Evolutionary conservation across 1,139 yeast species (phyloP).

Genomic region (Debaryomyces sp.): DNA sequence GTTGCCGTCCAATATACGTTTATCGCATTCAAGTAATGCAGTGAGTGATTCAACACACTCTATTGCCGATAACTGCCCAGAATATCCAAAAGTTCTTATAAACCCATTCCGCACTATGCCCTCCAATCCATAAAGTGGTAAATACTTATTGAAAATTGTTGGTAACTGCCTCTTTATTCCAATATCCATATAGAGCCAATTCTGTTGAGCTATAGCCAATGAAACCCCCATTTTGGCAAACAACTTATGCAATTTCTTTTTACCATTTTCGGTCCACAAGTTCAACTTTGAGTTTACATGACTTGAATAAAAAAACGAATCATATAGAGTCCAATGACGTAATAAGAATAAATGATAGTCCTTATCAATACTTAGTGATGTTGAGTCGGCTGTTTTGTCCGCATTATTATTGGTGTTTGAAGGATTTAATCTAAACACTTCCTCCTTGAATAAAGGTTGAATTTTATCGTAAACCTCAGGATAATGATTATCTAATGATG

Average conservation of each 20-base stretch:
- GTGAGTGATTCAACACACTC: constrained; percentile 90
- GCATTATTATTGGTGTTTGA: constrained; percentile 16
- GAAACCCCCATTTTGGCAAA: constrained; percentile 98
- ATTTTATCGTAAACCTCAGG: constrained; percentile 77
- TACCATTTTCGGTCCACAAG: constrained; percentile 92
- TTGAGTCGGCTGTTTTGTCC: constrained; percentile 63
- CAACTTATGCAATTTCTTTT: constrained; percentile 81
- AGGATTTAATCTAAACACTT: constrained; percentile 70
- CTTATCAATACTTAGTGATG: constrained; percentile 66
- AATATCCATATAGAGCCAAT: constrained; percentile 90
- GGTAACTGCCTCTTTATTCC: constrained; percentile 75
- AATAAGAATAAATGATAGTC: constrained; percentile 86
- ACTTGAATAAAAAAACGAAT: constrained; percentile 85
- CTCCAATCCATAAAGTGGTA: constrained; percentile 79
- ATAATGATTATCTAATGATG: constrained; percentile 73
- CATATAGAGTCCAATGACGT: constrained; percentile 93
- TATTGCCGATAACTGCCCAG: constrained; percentile 87
- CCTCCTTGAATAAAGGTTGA: constrained; percentile 78
- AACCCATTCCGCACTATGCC: constrained; percentile 87
- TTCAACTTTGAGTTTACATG: constrained; percentile 86
- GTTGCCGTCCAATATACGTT: constrained; percentile 25
- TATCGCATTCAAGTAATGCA: constrained; percentile 77
- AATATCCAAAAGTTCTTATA: constrained; percentile 80
- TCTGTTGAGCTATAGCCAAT: constrained; percentile 82
- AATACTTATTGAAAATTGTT: constrained; percentile 65